Conservation (phyloP, 805 yeast genomes). For the Starmerella bombicola region DNA sequence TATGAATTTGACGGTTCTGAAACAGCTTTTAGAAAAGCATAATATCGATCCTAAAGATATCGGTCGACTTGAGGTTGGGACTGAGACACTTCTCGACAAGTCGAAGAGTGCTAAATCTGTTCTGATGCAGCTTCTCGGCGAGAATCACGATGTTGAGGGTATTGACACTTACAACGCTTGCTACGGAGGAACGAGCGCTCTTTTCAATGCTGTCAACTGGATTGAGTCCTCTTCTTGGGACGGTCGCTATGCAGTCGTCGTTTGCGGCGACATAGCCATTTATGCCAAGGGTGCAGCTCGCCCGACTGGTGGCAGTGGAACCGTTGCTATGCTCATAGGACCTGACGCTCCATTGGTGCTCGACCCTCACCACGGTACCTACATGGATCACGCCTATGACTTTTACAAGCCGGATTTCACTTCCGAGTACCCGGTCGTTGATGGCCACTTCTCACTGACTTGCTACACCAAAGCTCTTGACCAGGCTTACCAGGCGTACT, state of each 20-base stretch:
- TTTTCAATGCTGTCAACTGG: constrained; percentile 91
- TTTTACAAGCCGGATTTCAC: constrained; percentile 94
- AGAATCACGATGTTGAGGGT: constrained; percentile 87
- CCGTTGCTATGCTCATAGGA: constrained; percentile 87
- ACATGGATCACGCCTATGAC: constrained; percentile 95
- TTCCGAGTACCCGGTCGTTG: constrained; percentile 91
- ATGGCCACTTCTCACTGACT: constrained; percentile 87
- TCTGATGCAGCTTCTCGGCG: constrained; percentile 83
- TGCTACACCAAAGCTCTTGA: constrained; percentile 94
- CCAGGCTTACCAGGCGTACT: constrained; percentile 68
- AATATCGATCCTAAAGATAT: constrained; percentile 65
- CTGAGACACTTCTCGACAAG: constrained; percentile 92
- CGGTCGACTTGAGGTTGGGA: constrained; percentile 96
- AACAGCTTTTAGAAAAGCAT: constrained; percentile 65
- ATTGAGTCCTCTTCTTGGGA: constrained; percentile 94
- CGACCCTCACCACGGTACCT: constrained; percentile 79
- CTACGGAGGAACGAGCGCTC: constrained; percentile 95
- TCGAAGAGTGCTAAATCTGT: constrained; percentile 94
- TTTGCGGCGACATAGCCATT: constrained; percentile 94
- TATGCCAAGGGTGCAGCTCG: constrained; percentile 96
- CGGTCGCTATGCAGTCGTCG: constrained; percentile 94
- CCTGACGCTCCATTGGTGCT: constrained; percentile 96
- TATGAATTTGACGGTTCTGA: constrained; percentile 75
- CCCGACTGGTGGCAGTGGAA: constrained; percentile 99
- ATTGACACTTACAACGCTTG: constrained; percentile 93